Base-by-base conservation (phyloP, 2,329 filamentous ascomycete genomes). In the Pseudogymnoascus pannorum region DNA sequence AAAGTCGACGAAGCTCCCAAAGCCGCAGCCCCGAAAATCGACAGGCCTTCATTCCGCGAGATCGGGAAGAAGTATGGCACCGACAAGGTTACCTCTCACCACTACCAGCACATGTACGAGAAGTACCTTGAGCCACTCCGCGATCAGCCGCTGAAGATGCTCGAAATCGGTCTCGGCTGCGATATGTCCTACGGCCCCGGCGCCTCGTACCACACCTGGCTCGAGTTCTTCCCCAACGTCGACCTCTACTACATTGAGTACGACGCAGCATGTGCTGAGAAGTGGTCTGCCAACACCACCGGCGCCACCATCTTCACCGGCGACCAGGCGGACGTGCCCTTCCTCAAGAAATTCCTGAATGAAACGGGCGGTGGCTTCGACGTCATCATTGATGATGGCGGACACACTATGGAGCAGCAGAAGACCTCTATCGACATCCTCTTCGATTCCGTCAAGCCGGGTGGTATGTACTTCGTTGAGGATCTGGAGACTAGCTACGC, bases 221-320 rank as follows among this genome's bases (percentile, higher is more conserved):
- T 74, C 2, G 74, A 76, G 31, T 76, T 73, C 61, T 72, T 77
- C 36, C 68, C 73, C 1, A 59, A 72, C 14, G 68, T 77, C 7
- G 72, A 77, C 26, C 68, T 78, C 16, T 76, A 76, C 64, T 76
- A 74, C 62, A 76, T 78, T 62, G 75, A 77, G 58, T 72, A 71
- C 60, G 71, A 78, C 60, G 69, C 64, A 7, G 65, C 62, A 3
- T 78, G 75, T 59, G 75, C 71, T 3, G 63, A 70, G 29, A 71
- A 72, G 29, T 76, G 73, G 70, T 70, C 71, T 5, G 62, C 68
- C 54, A 72, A 74, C 20, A 74, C 69, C 1, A 67, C 66, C 2
- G 71, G 69, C 5, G 73, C 73, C 1, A 76, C 73, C 24, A 73
- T 78, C 40, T 76, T 73, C 63, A 66, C 72, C 4, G 75, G 76